These are phyloP conservation scores for Aquanectria penicillioides DNA, from an alignment of 2,329 filamentous ascomycete genomes.

Conservation along the genomic window DNA sequence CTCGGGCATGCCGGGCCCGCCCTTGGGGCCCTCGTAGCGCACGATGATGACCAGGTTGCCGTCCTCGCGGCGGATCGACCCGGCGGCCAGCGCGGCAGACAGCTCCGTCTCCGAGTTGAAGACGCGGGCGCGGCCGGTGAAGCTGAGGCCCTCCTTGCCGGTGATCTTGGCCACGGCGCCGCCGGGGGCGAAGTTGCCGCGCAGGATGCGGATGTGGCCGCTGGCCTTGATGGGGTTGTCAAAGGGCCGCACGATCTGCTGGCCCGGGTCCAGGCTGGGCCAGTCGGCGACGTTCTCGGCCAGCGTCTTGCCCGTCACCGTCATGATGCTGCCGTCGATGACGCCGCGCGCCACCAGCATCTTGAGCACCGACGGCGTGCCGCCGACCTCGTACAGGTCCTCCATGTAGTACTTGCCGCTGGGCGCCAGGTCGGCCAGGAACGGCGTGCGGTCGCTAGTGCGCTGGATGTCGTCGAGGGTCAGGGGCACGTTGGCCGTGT, in stretches of 20 bases:
- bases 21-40: constrained; percentile 92
- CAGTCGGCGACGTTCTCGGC: constrained; percentile 82
- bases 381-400: constrained; percentile 86
- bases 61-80: constrained; percentile 60
- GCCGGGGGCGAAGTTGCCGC: constrained; percentile 86
- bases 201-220: constrained; percentile 89
- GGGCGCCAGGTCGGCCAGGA: constrained; percentile 86
- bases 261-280: constrained; percentile 80
- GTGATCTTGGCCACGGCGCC: constrained; percentile 97
- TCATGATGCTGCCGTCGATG: constrained; percentile 81
- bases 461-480: constrained; percentile 85
- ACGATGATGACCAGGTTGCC: constrained; percentile 92
- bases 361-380: constrained; percentile 87
- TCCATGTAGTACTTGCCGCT: constrained; percentile 88
- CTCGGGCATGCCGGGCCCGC: constrained; percentile 96
- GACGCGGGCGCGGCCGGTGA: constrained; percentile 82
- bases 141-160: constrained; percentile 88
- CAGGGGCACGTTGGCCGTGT: constrained; percentile 80
- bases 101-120: constrained; percentile 89
- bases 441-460: constrained; percentile 84
- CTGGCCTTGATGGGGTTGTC: constrained; percentile 78
- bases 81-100: constrained; percentile 78
- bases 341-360: constrained; percentile 80
- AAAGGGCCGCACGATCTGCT: constrained; percentile 88
- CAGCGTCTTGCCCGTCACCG: constrained; percentile 85